Base-by-base conservation (phyloP, 2,329 filamentous ascomycete genomes). In the Orbilia quercus region DNA sequence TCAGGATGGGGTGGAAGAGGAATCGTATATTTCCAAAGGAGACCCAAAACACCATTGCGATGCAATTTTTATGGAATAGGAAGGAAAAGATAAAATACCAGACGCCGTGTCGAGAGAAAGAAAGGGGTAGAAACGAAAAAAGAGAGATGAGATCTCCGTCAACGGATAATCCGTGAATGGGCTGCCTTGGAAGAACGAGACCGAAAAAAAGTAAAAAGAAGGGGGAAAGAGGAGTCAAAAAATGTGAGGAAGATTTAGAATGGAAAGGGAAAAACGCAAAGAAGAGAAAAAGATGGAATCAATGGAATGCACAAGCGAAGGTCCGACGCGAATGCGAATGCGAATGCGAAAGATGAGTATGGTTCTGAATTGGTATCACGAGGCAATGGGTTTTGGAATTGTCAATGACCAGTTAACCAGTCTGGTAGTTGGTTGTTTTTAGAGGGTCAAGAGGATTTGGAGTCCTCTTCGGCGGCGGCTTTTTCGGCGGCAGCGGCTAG, bases 391-490 rank as follows among this genome's bases (percentile, higher is more conserved):
- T 42, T 42, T 14, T 18, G 38, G 7, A 36, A 42, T 42, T 42
- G 11, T 42, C 11, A 42, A n/a, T n/a, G n/a, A n/a, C n/a, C n/a
- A n/a, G n/a, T n/a, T n/a, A n/a, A n/a, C n/a, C n/a, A n/a, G n/a
- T n/a, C n/a, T n/a, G n/a, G n/a, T n/a, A n/a, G n/a, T n/a, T n/a
- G n/a, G n/a, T n/a, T n/a, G 28, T 31, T 4, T 31, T 31, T 9
- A 9, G 9, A 31, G 28, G 28, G 4, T 53, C 7, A 20, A 47
- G 40, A 18, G 74, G 75, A 64, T 51, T 75, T 71, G 62, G 57
- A 60, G 44, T 71, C 76, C 66, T 78, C 72, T 58, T 75, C 77
- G 75, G 78, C 78, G 73, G 75, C 75, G 77, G 79, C 78, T 78
- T 80, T 77, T 79, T 79, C 78, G 76, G 74, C 78, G 4, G 65